These are phyloP conservation scores for Ganoderma leucocontextum DNA, from an alignment of 1,284 basidiomycete species.

Conservation along the genomic window DNA sequence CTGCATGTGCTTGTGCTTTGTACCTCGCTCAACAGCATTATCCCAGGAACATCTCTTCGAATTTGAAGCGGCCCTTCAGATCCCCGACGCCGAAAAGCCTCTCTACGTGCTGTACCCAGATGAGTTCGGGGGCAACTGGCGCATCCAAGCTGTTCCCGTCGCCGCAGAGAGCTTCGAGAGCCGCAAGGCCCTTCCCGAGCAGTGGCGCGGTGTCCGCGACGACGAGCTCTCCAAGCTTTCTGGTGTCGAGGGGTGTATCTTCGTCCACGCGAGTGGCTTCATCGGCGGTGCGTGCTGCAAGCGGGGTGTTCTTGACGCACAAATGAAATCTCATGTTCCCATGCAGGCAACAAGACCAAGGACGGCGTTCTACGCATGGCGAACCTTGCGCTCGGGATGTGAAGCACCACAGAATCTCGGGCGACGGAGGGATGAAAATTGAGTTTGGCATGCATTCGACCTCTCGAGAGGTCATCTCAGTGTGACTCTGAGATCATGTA, in stretches of 20 bases:
- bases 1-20: background rate
- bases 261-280: constrained; percentile 95
- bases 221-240: constrained; percentile 77
- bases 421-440: background rate
- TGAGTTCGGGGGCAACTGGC: constrained; percentile 82
- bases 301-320: background rate
- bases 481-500: background rate
- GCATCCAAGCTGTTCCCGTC: constrained; percentile 92
- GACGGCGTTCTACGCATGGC: constrained; percentile 90
- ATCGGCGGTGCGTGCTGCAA: constrained; percentile 78
- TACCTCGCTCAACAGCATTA: constrained; percentile 2
- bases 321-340: background rate
- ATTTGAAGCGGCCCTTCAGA: constrained; percentile 69
- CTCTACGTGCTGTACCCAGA: constrained; percentile 95
- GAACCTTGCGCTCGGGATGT: constrained; percentile 67
- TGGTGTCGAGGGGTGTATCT: constrained; percentile 87
- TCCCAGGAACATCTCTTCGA: constrained; percentile 91
- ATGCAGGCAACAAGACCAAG: constrained; percentile 86
- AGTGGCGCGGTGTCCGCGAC: constrained; percentile 94
- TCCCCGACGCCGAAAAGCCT: constrained; percentile 59
- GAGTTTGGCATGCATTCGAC: background rate
- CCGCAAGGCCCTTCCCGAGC: constrained; percentile 91
- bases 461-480: background rate
- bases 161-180: constrained; percentile 88
- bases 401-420: constrained; percentile 18